phyloP scores from a whole-genome alignment of 2,329 filamentous ascomycete genomes.

The Pseudohalonectria lignicola region DNA sequence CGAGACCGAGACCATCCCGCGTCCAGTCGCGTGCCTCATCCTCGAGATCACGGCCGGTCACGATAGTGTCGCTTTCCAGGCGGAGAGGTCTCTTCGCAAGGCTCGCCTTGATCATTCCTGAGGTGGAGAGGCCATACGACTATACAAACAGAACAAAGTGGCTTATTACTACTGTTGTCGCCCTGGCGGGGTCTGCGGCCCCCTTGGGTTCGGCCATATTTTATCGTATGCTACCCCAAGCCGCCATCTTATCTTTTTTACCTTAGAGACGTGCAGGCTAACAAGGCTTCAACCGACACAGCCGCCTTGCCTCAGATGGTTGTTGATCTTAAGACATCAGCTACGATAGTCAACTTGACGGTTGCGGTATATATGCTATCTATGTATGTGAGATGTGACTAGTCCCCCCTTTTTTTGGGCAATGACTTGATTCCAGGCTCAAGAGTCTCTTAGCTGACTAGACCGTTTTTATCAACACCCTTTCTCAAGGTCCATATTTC shows the following conservation, averaged over 20 bases:
- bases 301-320: slow-evolving; percentile 58
- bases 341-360: slow-evolving; percentile 62
- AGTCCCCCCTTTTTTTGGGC: background rate
- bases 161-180: slow-evolving; percentile 69
- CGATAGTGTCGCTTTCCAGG: slow-evolving; percentile 29
- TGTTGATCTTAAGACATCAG: slow-evolving; percentile 46
- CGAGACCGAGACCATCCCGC: no score
- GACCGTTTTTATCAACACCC: no score
- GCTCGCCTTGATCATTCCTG: slow-evolving; percentile 57
- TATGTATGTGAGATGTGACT: slow-evolving; percentile 33
- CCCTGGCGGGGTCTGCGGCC: slow-evolving; percentile 64
- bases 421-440: background rate
- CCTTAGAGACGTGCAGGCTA: no score
- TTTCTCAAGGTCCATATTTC: slow-evolving; percentile 63
- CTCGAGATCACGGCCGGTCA: slow-evolving; percentile 21
- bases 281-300: slow-evolving; percentile 23
- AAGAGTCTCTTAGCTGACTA: background rate
- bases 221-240: slow-evolving; percentile 68
- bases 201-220: slow-evolving; percentile 81
- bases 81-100: slow-evolving; percentile 64
- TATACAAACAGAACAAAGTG: slow-evolving; percentile 71
- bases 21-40: slow-evolving; percentile 25
- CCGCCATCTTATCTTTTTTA: no score
- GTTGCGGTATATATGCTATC: slow-evolving; percentile 73
- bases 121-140: slow-evolving; percentile 65